These are phyloP conservation scores for Euphorbia pulcherrima DNA, from an alignment of 345 rosid genomes.

Conservation along the genomic window DNA sequence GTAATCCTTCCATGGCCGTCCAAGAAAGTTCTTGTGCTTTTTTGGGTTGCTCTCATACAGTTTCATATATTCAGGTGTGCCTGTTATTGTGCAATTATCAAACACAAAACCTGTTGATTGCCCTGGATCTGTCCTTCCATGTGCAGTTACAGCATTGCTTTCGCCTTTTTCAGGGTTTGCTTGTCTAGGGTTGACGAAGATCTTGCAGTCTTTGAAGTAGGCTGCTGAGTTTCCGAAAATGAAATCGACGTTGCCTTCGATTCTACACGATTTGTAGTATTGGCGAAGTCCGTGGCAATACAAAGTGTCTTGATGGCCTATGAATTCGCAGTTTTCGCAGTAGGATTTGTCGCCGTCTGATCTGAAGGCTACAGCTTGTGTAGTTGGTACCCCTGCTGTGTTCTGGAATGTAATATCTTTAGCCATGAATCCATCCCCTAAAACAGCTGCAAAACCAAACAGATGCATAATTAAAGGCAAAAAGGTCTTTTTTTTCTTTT, in stretches of 20 bases:
- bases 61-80: slow-evolving; percentile 70
- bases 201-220: slow-evolving; percentile 58
- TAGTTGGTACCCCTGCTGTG: slow-evolving; percentile 78
- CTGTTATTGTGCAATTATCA: slow-evolving; percentile 59
- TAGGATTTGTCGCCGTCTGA: slow-evolving; percentile 75
- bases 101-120: slow-evolving; percentile 70
- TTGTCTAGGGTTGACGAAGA: slow-evolving; percentile 58
- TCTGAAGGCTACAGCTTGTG: slow-evolving; percentile 90
- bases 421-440: slow-evolving; percentile 96
- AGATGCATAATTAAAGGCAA: no score
- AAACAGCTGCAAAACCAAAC: slow-evolving; percentile 44
- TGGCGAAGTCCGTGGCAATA: slow-evolving; percentile 79
- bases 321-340: slow-evolving; percentile 72
- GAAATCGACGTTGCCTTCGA: slow-evolving; percentile 88
- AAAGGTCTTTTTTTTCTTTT: no score
- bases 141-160: slow-evolving; percentile 68
- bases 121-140: slow-evolving; percentile 75
- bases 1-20: slow-evolving; percentile 95
- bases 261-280: slow-evolving; percentile 65
- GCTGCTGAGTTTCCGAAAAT: slow-evolving; percentile 84
- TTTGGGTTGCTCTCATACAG: slow-evolving; percentile 47
- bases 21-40: slow-evolving; percentile 62
- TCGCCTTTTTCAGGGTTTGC: slow-evolving; percentile 64
- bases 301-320: slow-evolving; percentile 87
- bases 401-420: slow-evolving; percentile 66